Evolutionary conservation across 2,329 filamentous ascomycete genomes (phyloP).

Genomic region (Thielaviopsis punctulata): DNA sequence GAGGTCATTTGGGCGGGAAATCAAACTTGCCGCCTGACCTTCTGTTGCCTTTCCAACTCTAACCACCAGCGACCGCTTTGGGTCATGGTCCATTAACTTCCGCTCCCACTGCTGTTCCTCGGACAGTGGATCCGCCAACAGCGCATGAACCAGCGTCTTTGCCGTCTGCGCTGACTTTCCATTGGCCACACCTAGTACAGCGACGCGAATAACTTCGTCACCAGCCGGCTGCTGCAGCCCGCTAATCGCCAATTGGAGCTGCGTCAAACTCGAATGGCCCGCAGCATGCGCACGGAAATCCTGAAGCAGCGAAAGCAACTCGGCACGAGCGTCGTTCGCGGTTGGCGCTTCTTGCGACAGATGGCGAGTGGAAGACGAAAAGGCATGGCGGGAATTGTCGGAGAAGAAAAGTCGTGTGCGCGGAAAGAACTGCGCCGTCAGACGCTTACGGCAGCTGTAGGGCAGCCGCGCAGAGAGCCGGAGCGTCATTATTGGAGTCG

Average conservation of each 20-base stretch:
- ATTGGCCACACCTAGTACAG: slow-evolving; percentile 32
- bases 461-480: slow-evolving; percentile 3
- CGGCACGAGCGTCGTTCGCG: slow-evolving; percentile 24
- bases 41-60: slow-evolving; percentile 27
- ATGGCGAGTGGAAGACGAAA: not conserved
- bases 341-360: slow-evolving; percentile 15
- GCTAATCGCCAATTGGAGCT: slow-evolving; percentile 53
- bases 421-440: not conserved
- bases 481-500: not conserved
- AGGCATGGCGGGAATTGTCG: not conserved
- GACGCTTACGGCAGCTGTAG: slow-evolving; percentile 1
- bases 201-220: slow-evolving; percentile 39
- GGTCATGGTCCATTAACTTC: slow-evolving; percentile 35
- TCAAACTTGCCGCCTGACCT: slow-evolving; percentile 15
- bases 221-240: slow-evolving; percentile 41
- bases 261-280: slow-evolving; percentile 47
- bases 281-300: slow-evolving; percentile 44
- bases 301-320: slow-evolving; percentile 41
- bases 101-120: slow-evolving; percentile 49
- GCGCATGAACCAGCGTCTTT: slow-evolving; percentile 47
- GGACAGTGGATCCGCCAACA: slow-evolving; percentile 53
- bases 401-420: not conserved
- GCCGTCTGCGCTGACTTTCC: slow-evolving; percentile 29
- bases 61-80: slow-evolving; percentile 43
- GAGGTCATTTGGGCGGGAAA: slow-evolving; percentile 12